Percentiles rank a stretch among this genome's conserved stretches.
Conservation (phyloP, 805 yeast genomes). For the Cyberlindnera xylosilytica region DNA sequence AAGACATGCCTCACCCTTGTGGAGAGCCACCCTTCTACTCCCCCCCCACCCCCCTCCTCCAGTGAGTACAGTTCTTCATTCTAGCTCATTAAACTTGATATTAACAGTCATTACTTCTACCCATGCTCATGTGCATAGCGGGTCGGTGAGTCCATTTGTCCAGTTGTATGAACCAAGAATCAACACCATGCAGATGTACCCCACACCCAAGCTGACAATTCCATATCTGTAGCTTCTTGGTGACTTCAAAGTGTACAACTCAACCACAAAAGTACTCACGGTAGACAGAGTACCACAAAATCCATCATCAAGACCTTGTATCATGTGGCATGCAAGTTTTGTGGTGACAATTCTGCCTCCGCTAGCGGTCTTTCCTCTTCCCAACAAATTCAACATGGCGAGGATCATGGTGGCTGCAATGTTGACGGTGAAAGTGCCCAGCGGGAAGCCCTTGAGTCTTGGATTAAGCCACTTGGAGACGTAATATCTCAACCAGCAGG, state of each 20-base stretch:
- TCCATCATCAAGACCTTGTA: conserved; percentile 58
- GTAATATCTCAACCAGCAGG: conserved; percentile 56
- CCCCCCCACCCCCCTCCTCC: too few species aligned
- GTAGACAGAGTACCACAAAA: conserved; percentile 73
- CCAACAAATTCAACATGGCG: conserved; percentile 40
- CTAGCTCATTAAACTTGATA: too few species aligned
- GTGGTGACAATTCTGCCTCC: conserved; percentile 30
- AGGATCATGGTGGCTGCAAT: conserved; percentile 42
- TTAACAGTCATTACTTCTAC: conserved; percentile 2
- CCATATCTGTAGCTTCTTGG: conserved; percentile 50
- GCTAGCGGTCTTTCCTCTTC: conserved; percentile 38
- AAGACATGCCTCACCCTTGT: conserved; percentile 15
- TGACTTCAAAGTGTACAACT: conserved; percentile 42
- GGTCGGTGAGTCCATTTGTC: conserved; percentile 46
- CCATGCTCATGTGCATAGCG: conserved; percentile 14
- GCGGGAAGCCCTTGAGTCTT: conserved; percentile 43
- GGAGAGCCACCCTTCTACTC: conserved; percentile 8
- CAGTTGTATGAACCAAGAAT: conserved; percentile 72
- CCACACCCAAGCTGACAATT: conserved; percentile 38
- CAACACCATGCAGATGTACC: conserved; percentile 51
- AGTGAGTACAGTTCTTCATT: background rate
- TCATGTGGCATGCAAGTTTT: conserved; percentile 44
- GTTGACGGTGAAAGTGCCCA: conserved; percentile 52
- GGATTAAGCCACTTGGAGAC: conserved; percentile 50
- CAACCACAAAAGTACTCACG: conserved; percentile 74